Evolutionary conservation across 176 grass and related monocot species (phyloP).

Genomic region (Raddia guianensis): DNA sequence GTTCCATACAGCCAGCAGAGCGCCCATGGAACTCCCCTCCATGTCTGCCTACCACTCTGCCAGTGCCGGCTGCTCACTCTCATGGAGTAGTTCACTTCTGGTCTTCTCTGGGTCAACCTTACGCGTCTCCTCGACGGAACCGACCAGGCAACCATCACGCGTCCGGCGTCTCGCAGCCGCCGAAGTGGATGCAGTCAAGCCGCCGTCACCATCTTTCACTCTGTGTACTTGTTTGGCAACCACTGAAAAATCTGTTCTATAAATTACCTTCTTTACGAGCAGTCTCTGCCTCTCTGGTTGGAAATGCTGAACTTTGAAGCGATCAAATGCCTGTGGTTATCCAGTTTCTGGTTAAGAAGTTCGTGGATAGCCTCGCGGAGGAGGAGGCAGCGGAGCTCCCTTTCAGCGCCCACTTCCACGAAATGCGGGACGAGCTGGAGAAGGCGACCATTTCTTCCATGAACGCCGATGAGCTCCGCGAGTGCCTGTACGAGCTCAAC

Average conservation of each 20-base stretch:
- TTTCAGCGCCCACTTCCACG: slow-evolving; percentile 42
- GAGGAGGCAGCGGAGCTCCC: slow-evolving; percentile 42
- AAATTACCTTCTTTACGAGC: not conserved
- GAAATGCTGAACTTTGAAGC: not conserved
- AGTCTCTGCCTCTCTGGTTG: not conserved
- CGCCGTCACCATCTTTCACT: not conserved
- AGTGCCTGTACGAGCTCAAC: slow-evolving; percentile 57
- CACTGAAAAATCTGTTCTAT: not conserved
- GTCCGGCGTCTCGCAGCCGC: not conserved
- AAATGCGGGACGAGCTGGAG: slow-evolving; percentile 28
- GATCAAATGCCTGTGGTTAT: slow-evolving; percentile 37
- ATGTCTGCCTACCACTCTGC: slow-evolving; percentile 1
- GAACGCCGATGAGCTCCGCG: slow-evolving; percentile 49
- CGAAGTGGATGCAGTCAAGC: not conserved
- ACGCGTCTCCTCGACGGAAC: not conserved
- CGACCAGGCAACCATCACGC: not conserved
- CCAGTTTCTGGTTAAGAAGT: slow-evolving; percentile 52
- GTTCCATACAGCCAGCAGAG: slow-evolving; percentile 25
- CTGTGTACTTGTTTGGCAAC: not conserved
- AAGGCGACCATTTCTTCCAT: slow-evolving; percentile 28
- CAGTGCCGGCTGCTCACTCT: not conserved
- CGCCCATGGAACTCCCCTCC: not conserved
- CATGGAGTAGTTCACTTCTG: not conserved
- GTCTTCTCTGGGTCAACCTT: slow-evolving; percentile 9
- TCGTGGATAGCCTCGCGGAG: slow-evolving; percentile 40